Evolutionary conservation across 305 asterid genomes (phyloP).

Genomic region (Solanum hybrid): DNA sequence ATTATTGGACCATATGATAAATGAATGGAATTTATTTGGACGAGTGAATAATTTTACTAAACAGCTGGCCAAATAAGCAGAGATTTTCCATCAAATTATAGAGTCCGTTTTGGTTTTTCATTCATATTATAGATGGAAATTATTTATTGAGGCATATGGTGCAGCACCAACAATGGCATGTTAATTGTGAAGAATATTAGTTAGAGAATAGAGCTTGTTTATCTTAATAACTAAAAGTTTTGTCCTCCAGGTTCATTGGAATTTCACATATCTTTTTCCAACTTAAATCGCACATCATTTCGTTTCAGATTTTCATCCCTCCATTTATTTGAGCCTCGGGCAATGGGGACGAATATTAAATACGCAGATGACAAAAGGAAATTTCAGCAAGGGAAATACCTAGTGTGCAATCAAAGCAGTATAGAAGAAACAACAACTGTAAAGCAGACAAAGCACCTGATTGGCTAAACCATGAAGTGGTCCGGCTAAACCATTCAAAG

Average conservation of each 20-base stretch:
- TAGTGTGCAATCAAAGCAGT: background rate
- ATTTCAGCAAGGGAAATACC: background rate
- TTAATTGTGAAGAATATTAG: background rate
- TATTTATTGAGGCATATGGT: background rate
- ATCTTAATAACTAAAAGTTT: background rate
- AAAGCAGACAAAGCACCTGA: conserved; percentile 45
- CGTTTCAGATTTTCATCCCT: background rate
- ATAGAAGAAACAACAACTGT: background rate
- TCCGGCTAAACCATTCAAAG: conserved; percentile 87
- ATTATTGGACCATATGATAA: background rate
- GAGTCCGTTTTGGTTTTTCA: background rate
- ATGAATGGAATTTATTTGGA: background rate
- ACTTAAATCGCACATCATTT: background rate
- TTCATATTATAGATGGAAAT: background rate
- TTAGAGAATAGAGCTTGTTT: background rate
- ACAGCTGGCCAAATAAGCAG: background rate
- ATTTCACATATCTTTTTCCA: background rate
- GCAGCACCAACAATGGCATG: background rate
- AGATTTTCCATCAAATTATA: background rate
- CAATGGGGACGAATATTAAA: background rate
- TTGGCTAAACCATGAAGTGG: conserved; percentile 93
- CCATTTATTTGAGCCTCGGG: background rate
- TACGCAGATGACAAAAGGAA: background rate
- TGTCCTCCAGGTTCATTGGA: background rate
- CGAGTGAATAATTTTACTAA: background rate